Evolutionary conservation across 805 yeast species (phyloP), one percentile per base, ranked within the genome.

Genomic region (Saccharomycopsis capsularis): DNA sequence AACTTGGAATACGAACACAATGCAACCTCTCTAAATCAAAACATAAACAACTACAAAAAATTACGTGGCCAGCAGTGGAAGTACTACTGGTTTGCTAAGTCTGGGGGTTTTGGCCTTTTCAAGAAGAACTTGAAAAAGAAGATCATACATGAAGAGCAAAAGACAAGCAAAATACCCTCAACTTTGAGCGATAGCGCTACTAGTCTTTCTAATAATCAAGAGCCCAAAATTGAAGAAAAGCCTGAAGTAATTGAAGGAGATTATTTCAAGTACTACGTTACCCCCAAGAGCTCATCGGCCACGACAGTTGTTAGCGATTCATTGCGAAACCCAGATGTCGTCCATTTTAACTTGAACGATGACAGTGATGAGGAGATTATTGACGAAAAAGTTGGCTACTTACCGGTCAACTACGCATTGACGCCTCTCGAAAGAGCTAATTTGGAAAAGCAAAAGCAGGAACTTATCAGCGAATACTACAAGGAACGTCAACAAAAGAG

Each of bases 81-180:
- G 32, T 51, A 53, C 29, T 53, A 51, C 21, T 53, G 56, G 56
- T 53, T 53, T 36, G 45, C 44, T 9, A 40, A 37, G 29, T 30
- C 44, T 24, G 56, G 56, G 15, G 56, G 56, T 1, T 53, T 36
- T 29, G 38, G 48, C 6, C 23, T 41, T 7, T 43, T 45, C 1
- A 44, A 40, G 19, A 44, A 51, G 32, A 42, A 42, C 15, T 40
- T 53, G 19, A 48, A 50, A 32, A 30, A 41, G 25, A 44, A 47
- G 35, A 15, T 45, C 18, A 18, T 16, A 22, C 43, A 34, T 13
- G 40, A 39, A 16, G 25, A 25, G 11, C 16, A 34, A 43, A 16
- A 36, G 4, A 23, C 15, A 22, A 4, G 15, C 9, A n/a, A 32
- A 36, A n/a, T 16, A 24, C 23, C 23, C 16, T 4, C 4, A 9